These are phyloP conservation scores for Sclerotinia sclerotiorum DNA, from an alignment of 2,329 filamentous ascomycete genomes.

Conservation along the genomic window DNA sequence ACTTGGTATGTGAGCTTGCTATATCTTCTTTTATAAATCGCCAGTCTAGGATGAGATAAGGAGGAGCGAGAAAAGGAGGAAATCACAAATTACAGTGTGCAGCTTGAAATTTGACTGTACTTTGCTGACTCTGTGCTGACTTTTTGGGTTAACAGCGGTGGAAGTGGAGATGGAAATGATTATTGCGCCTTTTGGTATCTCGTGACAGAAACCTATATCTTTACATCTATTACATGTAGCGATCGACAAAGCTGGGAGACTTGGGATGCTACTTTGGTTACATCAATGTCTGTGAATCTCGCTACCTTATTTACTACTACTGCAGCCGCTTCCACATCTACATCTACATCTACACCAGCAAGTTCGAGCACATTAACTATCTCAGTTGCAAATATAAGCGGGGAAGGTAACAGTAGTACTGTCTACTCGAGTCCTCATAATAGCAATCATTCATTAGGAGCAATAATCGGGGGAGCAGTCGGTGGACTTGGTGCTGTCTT, in stretches of 20 bases:
- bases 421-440: not conserved
- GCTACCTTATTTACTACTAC: not conserved
- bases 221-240: conserved; percentile 11
- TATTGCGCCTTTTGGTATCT: conserved; percentile 18
- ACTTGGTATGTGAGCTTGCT: conserved; percentile 12
- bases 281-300: not conserved
- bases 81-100: not conserved
- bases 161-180: not conserved
- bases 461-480: not conserved
- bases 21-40: not conserved
- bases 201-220: not conserved
- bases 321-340: too few species aligned
- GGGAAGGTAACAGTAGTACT: not conserved
- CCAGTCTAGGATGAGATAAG: not conserved
- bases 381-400: not conserved
- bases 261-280: not conserved
- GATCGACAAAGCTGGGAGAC: not conserved
- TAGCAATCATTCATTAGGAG: not conserved
- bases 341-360: too few species aligned
- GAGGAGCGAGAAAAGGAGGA: too few species aligned
- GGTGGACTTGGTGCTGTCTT: conserved; percentile 1
- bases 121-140: conserved; percentile 15
- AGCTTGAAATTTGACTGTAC: not conserved
- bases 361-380: not conserved
- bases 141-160: not conserved